Base-by-base conservation (phyloP, 2,329 filamentous ascomycete genomes). In the Myriosclerotinia curreyana region DNA sequence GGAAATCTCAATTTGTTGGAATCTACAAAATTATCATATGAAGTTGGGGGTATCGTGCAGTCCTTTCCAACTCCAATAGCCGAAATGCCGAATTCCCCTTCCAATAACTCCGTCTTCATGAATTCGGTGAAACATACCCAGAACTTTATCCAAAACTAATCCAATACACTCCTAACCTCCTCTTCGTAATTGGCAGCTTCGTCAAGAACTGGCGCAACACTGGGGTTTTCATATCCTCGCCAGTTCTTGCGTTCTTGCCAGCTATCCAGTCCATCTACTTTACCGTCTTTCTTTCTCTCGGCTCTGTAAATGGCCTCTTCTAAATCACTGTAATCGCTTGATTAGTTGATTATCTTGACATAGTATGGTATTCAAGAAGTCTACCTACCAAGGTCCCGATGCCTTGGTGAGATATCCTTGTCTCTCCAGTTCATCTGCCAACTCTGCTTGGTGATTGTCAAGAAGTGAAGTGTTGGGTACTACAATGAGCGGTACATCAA, bases 401-500 rank as follows among this genome's bases (percentile, higher is more conserved):
- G 55, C 55, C 8, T 71, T 71, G 7, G 93, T 81, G 3, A 91
- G 86, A 76, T 96, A 96, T 31, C 89, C 88, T 69, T 91, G 85
- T 31, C 81, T 78, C 40, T 89, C 84, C 64, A 98, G 82, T 69
- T 91, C 87, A 58, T 86, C 81, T 0, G 94, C 94, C 62, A 99
- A 83, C 75, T 98, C 92, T 25, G 86, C 83, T 76, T 99, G 95
- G 74, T 99, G 95, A 72, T 99, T 94, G 73, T 96, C 87, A 71
- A 96, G 83, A 0, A 99, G 83, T 8, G 81, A 80, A 1, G 86
- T 82, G 75, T 99, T 99, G 2, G 94, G 90, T 2, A 99, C 92
- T 0, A 96, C 91, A 58, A 99, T 83, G n/a, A 98, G 79, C 3
- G 91, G 88, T 0, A 92, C 79, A 17, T 86, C 84, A 60, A 90